These are phyloP conservation scores for Scytalidium lignicola DNA, from an alignment of 2,329 filamentous ascomycete genomes.

Conservation along the genomic window DNA sequence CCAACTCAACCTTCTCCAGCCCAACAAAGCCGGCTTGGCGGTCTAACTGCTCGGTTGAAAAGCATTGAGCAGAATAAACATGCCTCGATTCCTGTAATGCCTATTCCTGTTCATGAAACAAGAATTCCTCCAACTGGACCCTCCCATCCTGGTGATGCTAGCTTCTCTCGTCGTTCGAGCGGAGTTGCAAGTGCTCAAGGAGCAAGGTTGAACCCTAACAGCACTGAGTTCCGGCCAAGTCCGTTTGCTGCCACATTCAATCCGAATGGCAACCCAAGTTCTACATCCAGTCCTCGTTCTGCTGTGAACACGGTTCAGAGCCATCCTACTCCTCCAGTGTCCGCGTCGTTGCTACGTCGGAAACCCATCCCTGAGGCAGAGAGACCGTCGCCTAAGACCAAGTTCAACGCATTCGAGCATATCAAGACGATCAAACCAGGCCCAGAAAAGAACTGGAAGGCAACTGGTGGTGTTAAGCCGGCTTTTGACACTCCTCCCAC, in stretches of 20 bases:
- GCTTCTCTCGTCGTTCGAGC: constrained; percentile 49
- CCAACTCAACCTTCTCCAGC: constrained; percentile 13
- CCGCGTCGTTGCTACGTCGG: constrained; percentile 56
- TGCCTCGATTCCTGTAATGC: constrained; percentile 13
- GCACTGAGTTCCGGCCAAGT: constrained; percentile 79
- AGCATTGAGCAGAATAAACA: constrained; percentile 22
- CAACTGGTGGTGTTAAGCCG: constrained; percentile 77
- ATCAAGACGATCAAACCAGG: constrained; percentile 50
- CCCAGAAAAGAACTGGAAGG: constrained; percentile 58
- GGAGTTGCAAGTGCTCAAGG: constrained; percentile 46
- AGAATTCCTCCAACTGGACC: constrained; percentile 73
- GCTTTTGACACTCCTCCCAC: constrained; percentile 80
- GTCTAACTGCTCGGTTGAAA: constrained; percentile 21
- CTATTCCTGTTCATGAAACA: constrained; percentile 44
- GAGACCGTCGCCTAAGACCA: constrained; percentile 45
- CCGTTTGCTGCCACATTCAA: constrained; percentile 77
- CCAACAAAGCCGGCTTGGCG: constrained; percentile 18
- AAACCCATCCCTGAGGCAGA: constrained; percentile 61
- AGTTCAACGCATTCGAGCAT: constrained; percentile 58
- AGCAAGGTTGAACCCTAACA: constrained; percentile 59
- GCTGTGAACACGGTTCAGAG: constrained; percentile 27
- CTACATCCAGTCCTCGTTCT: constrained; percentile 67
- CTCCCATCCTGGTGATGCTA: constrained; percentile 47
- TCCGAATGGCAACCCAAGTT: constrained; percentile 56
- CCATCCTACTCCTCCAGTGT: constrained; percentile 31